phyloP scores from a whole-genome alignment of 139 green algal genomes.

The Eudorina sp. region DNA sequence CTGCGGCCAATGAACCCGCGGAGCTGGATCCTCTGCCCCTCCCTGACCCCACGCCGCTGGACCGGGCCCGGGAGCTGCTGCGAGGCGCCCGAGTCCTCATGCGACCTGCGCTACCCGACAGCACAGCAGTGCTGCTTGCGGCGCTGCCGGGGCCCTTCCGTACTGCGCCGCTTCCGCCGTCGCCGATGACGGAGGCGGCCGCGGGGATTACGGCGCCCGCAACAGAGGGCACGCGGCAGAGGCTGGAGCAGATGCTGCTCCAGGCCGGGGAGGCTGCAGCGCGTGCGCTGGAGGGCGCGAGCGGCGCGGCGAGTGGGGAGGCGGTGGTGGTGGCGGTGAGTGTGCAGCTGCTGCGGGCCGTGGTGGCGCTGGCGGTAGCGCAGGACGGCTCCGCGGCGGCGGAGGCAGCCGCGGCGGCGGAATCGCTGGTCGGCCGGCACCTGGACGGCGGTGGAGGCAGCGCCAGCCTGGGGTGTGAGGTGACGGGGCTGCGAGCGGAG shows the following conservation, averaged over 20 bases:
- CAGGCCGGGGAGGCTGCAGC: too few species aligned
- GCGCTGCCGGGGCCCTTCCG: background rate
- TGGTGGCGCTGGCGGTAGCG: background rate
- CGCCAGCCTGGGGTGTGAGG: background rate
- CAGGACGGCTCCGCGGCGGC: background rate
- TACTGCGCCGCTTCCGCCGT: background rate
- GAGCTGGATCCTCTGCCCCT: too few species aligned
- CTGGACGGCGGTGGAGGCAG: background rate
- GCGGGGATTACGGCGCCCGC: background rate
- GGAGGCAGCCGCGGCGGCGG: background rate
- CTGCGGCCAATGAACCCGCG: too few species aligned
- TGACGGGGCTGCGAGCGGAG: constrained; percentile 8
- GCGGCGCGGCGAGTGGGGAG: background rate
- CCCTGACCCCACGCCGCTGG: too few species aligned
- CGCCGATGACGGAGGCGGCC: background rate
- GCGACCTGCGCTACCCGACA: background rate
- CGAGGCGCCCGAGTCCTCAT: background rate
- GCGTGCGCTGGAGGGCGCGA: background rate
- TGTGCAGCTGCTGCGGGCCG: background rate
- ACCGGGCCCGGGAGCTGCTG: background rate
- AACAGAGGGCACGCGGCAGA: background rate
- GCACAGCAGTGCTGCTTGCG: background rate
- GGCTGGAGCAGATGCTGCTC: background rate
- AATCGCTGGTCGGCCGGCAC: background rate
- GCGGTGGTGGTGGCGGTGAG: background rate